Conservation (phyloP, 2,329 filamentous ascomycete species). For the Fusarium cyanostomum region DNA sequence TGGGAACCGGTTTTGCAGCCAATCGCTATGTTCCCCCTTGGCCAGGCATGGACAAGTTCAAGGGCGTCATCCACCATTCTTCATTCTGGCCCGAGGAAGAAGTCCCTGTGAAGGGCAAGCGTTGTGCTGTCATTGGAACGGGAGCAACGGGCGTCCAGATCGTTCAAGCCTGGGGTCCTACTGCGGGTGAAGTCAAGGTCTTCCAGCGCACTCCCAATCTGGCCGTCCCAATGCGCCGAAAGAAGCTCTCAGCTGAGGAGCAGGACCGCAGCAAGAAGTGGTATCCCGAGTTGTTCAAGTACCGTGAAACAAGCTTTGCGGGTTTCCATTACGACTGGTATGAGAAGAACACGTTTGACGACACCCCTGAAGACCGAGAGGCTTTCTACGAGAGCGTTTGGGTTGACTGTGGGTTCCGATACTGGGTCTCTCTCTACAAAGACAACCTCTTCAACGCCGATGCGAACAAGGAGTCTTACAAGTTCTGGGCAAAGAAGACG, state of each 20-base stretch:
- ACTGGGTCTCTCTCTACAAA: conserved; percentile 64
- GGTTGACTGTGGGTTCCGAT: conserved; percentile 63
- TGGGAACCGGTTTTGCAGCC: conserved; percentile 66
- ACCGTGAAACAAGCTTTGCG: conserved; percentile 62
- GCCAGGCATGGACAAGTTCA: conserved; percentile 67
- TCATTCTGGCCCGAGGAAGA: conserved; percentile 68
- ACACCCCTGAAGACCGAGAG: conserved; percentile 59
- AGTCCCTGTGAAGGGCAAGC: conserved; percentile 66
- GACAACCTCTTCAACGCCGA: conserved; percentile 58
- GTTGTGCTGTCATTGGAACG: conserved; percentile 70
- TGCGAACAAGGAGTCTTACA: conserved; percentile 63
- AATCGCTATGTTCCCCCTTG: conserved; percentile 70
- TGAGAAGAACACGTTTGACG: conserved; percentile 65
- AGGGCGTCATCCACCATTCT: conserved; percentile 67
- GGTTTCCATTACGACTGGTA: conserved; percentile 68
- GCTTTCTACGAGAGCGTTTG: conserved; percentile 60
- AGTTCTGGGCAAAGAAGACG: conserved; percentile 64
- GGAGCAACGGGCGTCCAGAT: conserved; percentile 73
- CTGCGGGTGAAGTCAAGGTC: conserved; percentile 62
- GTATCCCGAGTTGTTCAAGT: conserved; percentile 62
- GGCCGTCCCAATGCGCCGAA: conserved; percentile 68
- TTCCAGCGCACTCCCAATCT: conserved; percentile 76
- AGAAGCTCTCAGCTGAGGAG: conserved; percentile 48
- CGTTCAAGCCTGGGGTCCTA: conserved; percentile 66
- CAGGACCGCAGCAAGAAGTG: conserved; percentile 55